Conservation (phyloP, 257 asterid genomes). For the Henckelia pumila region DNA sequence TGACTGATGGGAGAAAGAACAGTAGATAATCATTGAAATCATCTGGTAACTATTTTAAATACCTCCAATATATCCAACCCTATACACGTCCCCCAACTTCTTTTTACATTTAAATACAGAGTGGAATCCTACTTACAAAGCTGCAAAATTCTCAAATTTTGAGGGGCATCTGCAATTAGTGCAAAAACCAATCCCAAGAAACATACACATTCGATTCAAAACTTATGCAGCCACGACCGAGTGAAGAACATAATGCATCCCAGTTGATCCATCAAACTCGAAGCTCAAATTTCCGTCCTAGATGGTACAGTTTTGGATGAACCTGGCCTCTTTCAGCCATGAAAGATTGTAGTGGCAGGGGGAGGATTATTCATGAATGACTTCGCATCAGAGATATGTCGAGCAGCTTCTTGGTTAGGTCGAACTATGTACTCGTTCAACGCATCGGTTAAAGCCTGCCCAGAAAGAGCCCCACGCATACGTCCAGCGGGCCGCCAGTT, state of each 20-base stretch:
- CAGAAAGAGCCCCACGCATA: slow-evolving; percentile 60
- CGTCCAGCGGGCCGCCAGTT: slow-evolving; percentile 47
- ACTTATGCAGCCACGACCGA: not conserved
- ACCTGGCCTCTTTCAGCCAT: not conserved
- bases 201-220: not conserved
- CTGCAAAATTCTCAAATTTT: not conserved
- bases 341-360: slow-evolving; percentile 22
- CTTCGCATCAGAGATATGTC: not conserved
- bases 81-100: not conserved
- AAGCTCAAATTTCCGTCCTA: slow-evolving; percentile 23
- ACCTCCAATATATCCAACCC: not conserved
- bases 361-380: slow-evolving; percentile 17
- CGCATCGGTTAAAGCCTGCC: slow-evolving; percentile 49
- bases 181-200: not conserved
- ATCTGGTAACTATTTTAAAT: not conserved
- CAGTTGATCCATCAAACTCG: slow-evolving; percentile 18
- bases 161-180: too few species aligned
- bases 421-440: slow-evolving; percentile 35
- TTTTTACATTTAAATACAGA: not conserved
- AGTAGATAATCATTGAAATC: not conserved
- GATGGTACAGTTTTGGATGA: not conserved
- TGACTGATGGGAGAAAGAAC: not conserved
- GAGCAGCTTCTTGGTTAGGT: slow-evolving; percentile 41
- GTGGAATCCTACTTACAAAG: not conserved
- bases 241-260: slow-evolving; percentile 23